phyloP scores from a whole-genome alignment of 2,329 filamentous ascomycete genomes.

The Trichoderma sp. region DNA sequence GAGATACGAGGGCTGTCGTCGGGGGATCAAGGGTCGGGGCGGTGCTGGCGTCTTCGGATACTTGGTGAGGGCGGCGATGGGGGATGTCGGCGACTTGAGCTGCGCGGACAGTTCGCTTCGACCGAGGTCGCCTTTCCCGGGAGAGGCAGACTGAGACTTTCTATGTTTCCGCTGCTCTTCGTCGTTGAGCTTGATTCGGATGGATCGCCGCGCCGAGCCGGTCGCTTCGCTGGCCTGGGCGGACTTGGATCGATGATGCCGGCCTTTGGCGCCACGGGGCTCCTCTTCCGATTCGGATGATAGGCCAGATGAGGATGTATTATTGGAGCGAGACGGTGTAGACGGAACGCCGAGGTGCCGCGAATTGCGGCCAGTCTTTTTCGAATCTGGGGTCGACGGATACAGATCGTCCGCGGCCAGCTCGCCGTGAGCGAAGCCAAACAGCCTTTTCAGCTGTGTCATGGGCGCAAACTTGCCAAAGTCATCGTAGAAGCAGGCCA shows the following conservation, averaged over 20 bases:
- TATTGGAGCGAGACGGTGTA: conserved; percentile 38
- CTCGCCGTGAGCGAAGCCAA: conserved; percentile 50
- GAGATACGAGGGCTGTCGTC: conserved; percentile 86
- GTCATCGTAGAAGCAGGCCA: conserved; percentile 82
- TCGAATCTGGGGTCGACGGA: conserved; percentile 34
- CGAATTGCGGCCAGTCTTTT: conserved; percentile 30
- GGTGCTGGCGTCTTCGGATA: conserved; percentile 90
- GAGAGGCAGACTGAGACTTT: conserved; percentile 57
- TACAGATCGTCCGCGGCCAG: conserved; percentile 46
- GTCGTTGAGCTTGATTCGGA: conserved; percentile 86
- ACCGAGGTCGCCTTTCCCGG: conserved; percentile 47
- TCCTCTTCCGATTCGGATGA: conserved; percentile 74
- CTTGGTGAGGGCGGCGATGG: conserved; percentile 75
- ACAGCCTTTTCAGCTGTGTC: conserved; percentile 69
- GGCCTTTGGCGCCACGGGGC: conserved; percentile 39
- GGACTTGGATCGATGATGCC: conserved; percentile 68
- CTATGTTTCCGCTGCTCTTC: conserved; percentile 77
- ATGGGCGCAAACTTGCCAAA: conserved; percentile 79
- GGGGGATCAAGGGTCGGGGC: conserved; percentile 85
- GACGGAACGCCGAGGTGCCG: conserved; percentile 38
- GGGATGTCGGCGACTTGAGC: conserved; percentile 91
- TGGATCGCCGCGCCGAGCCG: conserved; percentile 71
- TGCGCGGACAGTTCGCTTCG: conserved; percentile 68
- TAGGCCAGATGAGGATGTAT: conserved; percentile 63
- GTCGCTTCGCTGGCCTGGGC: conserved; percentile 64